Evolutionary conservation across 768 basidiomycete genomes (phyloP).

Genomic region (Russula abietina): DNA sequence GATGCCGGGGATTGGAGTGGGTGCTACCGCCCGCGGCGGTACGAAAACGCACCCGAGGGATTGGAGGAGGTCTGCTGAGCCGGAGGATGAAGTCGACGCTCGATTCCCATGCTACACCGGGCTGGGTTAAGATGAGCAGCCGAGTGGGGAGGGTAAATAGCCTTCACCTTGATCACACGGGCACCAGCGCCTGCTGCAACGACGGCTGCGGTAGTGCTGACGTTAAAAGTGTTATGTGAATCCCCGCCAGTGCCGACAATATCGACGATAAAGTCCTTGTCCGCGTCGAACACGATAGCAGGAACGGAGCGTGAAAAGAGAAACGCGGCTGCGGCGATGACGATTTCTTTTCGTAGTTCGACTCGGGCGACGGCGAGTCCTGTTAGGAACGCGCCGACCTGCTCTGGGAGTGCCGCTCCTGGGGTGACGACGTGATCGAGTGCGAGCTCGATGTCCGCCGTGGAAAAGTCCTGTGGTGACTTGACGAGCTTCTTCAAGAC

Average conservation of each 20-base stretch:
- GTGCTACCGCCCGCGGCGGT: constrained; percentile 49
- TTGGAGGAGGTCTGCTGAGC: constrained; percentile 88
- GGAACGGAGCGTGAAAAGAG: constrained; percentile 63
- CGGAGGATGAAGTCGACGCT: constrained; percentile 91
- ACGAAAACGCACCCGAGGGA: constrained; percentile 74
- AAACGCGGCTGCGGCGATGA: constrained; percentile 73
- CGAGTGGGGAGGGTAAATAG: constrained; percentile 31
- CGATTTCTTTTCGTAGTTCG: constrained; percentile 67
- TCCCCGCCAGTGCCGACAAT: constrained; percentile 95
- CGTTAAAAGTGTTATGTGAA: constrained; percentile 94
- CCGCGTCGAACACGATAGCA: constrained; percentile 50
- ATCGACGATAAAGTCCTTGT: constrained; percentile 63
- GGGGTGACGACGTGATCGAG: constrained; percentile 72
- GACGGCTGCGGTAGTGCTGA: constrained; percentile 89
- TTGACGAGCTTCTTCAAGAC: constrained; percentile 73
- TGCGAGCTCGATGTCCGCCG: constrained; percentile 64
- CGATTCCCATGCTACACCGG: constrained; percentile 70
- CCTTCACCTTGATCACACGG: constrained; percentile 72
- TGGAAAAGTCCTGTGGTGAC: constrained; percentile 75
- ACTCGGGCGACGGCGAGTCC: constrained; percentile 76
- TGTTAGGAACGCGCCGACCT: constrained; percentile 87
- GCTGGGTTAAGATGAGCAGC: neutral
- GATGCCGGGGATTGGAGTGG: constrained; percentile 49
- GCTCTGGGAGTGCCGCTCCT: constrained; percentile 54
- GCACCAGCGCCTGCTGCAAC: constrained; percentile 94